Evolutionary conservation across 768 basidiomycete genomes (phyloP), one percentile per base, ranked within the genome.

Genomic region (Pleurotus djamor): DNA sequence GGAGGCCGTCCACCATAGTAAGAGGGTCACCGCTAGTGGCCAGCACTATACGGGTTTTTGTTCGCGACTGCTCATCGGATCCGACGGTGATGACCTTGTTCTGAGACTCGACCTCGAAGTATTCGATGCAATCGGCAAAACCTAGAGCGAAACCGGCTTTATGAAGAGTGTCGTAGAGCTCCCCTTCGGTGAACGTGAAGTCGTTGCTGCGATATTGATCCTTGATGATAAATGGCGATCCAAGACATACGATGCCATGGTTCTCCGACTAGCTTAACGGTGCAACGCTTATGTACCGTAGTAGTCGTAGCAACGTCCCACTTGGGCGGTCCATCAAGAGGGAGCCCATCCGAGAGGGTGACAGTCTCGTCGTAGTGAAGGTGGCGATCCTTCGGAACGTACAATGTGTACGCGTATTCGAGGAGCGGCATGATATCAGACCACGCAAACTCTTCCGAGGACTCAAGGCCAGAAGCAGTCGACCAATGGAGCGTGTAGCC

Each of bases 181-280:
- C 58, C 13, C 48, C 17, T 43, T 59, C 58, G 16, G n/a, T 14
- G 38, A 37, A 59, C 10, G n/a, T 9, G 3, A 16, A 32, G 5
- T 5, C 17, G 4, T 47, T 33, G 38, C 35, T 37, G 4, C 58
- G 14, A 21, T 59, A 59, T 16, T 10, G 16, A 9, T 59, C 58
- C 38, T 59, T 59, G 58, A 59, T 59, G 2, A 59, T 16, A 49
- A 28, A 14, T 28, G 21, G 48, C 58, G 14, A 59, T 28, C 58
- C 58, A 58, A 17, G n/a, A 48, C 44, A 48, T 48, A 16, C 57
- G 43, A 17, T 9, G n/a, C 57, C 57, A 47, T 9, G 57, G 14
- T 28, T 28, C 4, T 10, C 57, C 57, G 28, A 58, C 57, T 12
- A 9, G 14, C 21, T 47, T 48, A 8, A 37, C 57, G 10, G 8